These are phyloP conservation scores for Neospermospora avenae DNA, from an alignment of 2,329 filamentous ascomycete species.

Conservation along the genomic window DNA sequence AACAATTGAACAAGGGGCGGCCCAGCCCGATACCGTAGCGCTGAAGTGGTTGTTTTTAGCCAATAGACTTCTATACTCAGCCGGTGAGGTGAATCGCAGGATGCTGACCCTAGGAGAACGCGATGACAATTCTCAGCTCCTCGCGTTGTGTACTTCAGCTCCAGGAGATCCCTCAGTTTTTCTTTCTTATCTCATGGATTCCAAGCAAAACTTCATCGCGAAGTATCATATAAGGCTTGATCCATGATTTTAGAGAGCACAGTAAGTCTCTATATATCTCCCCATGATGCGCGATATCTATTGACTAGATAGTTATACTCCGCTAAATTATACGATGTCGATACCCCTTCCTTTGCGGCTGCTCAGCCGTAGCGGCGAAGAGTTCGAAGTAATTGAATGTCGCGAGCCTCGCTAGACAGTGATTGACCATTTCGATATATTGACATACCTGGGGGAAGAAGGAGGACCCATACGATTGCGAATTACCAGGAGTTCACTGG, in stretches of 20 bases:
- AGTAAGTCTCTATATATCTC: background rate
- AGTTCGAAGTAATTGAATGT: conserved; percentile 11
- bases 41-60: background rate
- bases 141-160: conserved; percentile 1
- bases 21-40: conserved; percentile 1
- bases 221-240: background rate
- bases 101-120: background rate
- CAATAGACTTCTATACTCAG: background rate
- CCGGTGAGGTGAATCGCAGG: background rate
- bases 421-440: conserved; percentile 14
- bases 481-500: conserved; percentile 16
- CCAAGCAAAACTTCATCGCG: background rate
- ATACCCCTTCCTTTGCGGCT: conserved; percentile 28
- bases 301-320: background rate
- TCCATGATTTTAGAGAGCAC: background rate
- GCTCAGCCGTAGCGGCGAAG: conserved; percentile 24
- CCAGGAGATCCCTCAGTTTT: background rate
- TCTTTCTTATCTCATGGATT: background rate
- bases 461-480: conserved; percentile 10
- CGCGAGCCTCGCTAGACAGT: background rate
- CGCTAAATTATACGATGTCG: background rate
- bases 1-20: background rate
- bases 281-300: background rate
- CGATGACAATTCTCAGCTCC: conserved; percentile 1
- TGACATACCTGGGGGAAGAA: conserved; percentile 17